phyloP scores from a whole-genome alignment of 257 asterid species.

The Gynochthodes officinalis region DNA sequence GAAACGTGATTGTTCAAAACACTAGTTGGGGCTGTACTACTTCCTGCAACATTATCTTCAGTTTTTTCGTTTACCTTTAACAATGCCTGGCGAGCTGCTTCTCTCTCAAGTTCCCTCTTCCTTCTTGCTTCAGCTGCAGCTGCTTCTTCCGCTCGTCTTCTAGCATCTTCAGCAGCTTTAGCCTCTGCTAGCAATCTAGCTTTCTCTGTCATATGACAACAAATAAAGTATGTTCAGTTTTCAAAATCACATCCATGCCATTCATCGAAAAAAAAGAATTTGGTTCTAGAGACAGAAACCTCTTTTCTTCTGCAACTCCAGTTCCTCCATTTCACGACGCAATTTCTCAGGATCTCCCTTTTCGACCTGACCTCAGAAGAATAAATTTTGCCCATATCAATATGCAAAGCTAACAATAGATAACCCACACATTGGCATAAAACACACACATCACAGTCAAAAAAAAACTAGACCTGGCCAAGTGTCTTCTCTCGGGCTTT shows the following conservation, averaged over 20 bases:
- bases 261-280: neutral
- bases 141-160: constrained; percentile 68
- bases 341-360: constrained; percentile 73
- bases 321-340: constrained; percentile 78
- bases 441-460: constrained; percentile 1
- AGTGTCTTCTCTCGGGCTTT: constrained; percentile 87
- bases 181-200: constrained; percentile 91
- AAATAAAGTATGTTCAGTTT: neutral
- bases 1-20: neutral
- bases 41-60: neutral
- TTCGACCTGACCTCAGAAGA: constrained; percentile 43
- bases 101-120: constrained; percentile 73
- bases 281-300: constrained; percentile 31
- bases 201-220: constrained; percentile 49
- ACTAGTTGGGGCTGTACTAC: neutral
- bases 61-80: constrained; percentile 46
- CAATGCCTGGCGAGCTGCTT: constrained; percentile 81
- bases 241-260: neutral
- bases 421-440: neutral
- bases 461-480: constrained; percentile 43
- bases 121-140: constrained; percentile 71
- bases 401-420: neutral
- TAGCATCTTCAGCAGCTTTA: constrained; percentile 90
- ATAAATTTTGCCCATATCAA: neutral
- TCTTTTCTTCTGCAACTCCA: constrained; percentile 72